phyloP scores from a whole-genome alignment of 805 yeast genomes.

The Alloascoidea hylecoeti region DNA sequence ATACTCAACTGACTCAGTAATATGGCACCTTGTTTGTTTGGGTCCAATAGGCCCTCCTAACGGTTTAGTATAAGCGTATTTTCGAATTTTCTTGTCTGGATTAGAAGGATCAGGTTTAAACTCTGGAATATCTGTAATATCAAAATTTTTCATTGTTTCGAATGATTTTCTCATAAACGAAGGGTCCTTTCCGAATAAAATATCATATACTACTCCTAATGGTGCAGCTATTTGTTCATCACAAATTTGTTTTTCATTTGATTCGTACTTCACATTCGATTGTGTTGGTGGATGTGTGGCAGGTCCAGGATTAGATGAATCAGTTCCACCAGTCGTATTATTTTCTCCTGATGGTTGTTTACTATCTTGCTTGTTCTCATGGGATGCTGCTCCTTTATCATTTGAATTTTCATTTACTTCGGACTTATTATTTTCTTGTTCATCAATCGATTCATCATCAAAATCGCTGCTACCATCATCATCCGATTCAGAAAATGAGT shows the following conservation, averaged over 20 bases:
- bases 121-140: conserved; percentile 13
- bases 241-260: conserved; percentile 37
- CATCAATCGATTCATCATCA: conserved; percentile 21
- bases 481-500: conserved; percentile 1
- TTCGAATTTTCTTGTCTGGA: conserved; percentile 19
- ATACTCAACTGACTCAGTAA: conserved; percentile 46
- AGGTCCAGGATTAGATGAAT: conserved; percentile 45
- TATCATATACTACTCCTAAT: conserved; percentile 55
- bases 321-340: conserved; percentile 10
- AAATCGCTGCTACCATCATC: conserved; percentile 8
- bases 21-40: conserved; percentile 70
- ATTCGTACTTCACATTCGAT: conserved; percentile 18
- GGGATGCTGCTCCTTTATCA: conserved; percentile 6
- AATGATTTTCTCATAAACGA: conserved; percentile 25
- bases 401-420: conserved; percentile 5
- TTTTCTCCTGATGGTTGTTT: conserved; percentile 5
- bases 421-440: conserved; percentile 15
- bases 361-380: conserved; percentile 9
- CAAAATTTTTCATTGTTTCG: conserved; percentile 17
- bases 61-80: conserved; percentile 57
- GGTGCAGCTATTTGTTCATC: conserved; percentile 51
- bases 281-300: conserved; percentile 43
- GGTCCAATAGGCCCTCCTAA: conserved; percentile 83
- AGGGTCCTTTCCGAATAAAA: conserved; percentile 55
- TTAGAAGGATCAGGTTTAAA: conserved; percentile 20